Conservation (phyloP, 306 rosid species). For the Lathyrus oleraceus region DNA sequence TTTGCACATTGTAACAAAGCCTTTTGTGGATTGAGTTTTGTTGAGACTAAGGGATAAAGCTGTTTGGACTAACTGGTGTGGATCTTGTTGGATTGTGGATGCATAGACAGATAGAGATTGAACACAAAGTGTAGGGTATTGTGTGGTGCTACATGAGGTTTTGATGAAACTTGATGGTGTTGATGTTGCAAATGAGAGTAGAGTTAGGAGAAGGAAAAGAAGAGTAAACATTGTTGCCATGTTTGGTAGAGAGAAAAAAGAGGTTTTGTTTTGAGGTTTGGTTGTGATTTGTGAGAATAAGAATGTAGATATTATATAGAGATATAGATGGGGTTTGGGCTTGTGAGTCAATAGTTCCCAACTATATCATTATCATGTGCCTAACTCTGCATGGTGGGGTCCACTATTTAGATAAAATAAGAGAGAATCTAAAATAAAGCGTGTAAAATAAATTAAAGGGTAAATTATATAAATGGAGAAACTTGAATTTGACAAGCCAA, state of each 20-base stretch:
- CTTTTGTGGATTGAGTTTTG: constrained; percentile 32
- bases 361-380: constrained; percentile 10
- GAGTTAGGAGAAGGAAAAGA: background rate
- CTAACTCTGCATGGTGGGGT: background rate
- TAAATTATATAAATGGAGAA: too few species aligned
- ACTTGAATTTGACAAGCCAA: background rate
- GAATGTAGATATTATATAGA: constrained; percentile 22
- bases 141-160: constrained; percentile 40
- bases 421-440: too few species aligned
- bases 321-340: background rate
- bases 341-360: background rate
- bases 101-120: constrained; percentile 40
- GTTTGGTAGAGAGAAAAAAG: background rate
- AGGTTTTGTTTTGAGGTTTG: background rate
- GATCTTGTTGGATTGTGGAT: constrained; percentile 43
- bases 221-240: constrained; percentile 19
- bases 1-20: constrained; percentile 36
- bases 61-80: constrained; percentile 42
- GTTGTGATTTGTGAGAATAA: constrained; percentile 4
- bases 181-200: background rate
- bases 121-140: constrained; percentile 41
- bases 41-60: constrained; percentile 42
- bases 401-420: too few species aligned
- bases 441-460: too few species aligned
- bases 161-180: constrained; percentile 38